Percentiles rank a stretch among this genome's conserved stretches.
Evolutionary conservation across 495 filamentous ascomycete species (phyloP).

Genomic region (Thermothielavioides terrestris): DNA sequence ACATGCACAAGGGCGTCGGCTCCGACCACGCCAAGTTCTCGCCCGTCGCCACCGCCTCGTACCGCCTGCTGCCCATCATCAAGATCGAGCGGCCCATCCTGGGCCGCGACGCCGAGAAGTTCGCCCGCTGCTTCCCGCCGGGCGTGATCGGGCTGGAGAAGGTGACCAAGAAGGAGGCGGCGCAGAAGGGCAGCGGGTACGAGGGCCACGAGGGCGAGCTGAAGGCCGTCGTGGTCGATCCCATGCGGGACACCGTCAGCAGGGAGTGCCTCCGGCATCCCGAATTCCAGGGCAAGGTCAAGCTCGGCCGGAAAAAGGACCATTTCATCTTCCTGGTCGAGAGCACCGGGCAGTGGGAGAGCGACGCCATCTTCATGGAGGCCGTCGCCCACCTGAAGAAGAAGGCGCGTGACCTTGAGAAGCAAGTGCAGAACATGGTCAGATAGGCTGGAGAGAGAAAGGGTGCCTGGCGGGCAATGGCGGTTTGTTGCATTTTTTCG

Average conservation of each 20-base stretch:
- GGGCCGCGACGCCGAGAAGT: constrained; percentile 79
- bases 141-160: constrained; percentile 78
- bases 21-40: constrained; percentile 97
- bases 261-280: constrained; percentile 84
- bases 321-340: constrained; percentile 97
- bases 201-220: constrained; percentile 63
- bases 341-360: constrained; percentile 87
- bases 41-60: constrained; percentile 88
- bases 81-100: constrained; percentile 72
- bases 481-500: constrained; percentile 2
- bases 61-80: constrained; percentile 83
- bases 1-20: constrained; percentile 88
- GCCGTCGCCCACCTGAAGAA: constrained; percentile 73
- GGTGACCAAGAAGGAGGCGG: constrained; percentile 59
- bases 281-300: constrained; percentile 92
- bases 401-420: constrained; percentile 46
- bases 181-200: constrained; percentile 52
- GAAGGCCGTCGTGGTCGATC: constrained; percentile 77
- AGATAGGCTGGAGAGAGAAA: constrained; percentile 17
- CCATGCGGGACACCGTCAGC: constrained; percentile 86
- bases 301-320: constrained; percentile 78
- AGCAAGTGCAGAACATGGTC: constrained; percentile 44
- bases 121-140: constrained; percentile 77
- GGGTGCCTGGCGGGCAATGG: neutral
- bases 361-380: constrained; percentile 84